phyloP scores from a whole-genome alignment of 192 early-diverging fungal species.

The Lunasporangiospora selenospora region DNA sequence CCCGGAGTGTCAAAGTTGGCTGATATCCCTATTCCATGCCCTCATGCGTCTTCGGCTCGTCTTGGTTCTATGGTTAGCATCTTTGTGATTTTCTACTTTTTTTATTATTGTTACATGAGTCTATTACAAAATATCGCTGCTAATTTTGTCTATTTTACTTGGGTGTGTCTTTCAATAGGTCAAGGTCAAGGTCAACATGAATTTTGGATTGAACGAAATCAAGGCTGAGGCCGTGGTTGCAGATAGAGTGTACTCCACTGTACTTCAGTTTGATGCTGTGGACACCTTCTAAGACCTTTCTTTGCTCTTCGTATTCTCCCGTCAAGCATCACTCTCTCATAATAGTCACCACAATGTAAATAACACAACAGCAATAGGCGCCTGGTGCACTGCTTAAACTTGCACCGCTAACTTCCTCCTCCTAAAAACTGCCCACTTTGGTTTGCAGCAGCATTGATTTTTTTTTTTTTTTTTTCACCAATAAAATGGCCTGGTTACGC shows the following conservation, averaged over 20 bases:
- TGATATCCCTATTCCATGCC: constrained; percentile 50
- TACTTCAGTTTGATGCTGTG: constrained; percentile 42
- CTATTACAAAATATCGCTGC: background rate
- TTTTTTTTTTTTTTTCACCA: no score
- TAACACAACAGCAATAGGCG: no score
- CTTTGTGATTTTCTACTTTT: background rate
- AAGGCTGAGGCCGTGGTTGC: constrained; percentile 53
- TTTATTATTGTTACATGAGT: background rate
- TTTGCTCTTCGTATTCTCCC: constrained; percentile 3
- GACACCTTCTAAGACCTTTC: constrained; percentile 24
- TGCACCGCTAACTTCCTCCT: no score
- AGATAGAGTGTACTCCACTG: constrained; percentile 52
- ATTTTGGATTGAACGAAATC: constrained; percentile 60
- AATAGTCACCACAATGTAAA: no score
- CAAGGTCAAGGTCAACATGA: constrained; percentile 57
- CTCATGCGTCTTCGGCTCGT: constrained; percentile 23
- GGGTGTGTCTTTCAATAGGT: constrained; percentile 10
- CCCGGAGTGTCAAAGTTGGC: constrained; percentile 48
- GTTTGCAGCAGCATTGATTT: no score
- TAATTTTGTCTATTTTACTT: background rate
- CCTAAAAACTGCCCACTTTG: no score
- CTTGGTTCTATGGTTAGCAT: constrained; percentile 41
- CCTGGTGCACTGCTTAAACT: no score
- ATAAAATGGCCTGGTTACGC: no score
- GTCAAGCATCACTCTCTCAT: no score